A percentile compares a stretch with the other conserved stretches of the same genome.
phyloP scores from a whole-genome alignment of 768 basidiomycete genomes.

The Phanerochaete carnosa region DNA sequence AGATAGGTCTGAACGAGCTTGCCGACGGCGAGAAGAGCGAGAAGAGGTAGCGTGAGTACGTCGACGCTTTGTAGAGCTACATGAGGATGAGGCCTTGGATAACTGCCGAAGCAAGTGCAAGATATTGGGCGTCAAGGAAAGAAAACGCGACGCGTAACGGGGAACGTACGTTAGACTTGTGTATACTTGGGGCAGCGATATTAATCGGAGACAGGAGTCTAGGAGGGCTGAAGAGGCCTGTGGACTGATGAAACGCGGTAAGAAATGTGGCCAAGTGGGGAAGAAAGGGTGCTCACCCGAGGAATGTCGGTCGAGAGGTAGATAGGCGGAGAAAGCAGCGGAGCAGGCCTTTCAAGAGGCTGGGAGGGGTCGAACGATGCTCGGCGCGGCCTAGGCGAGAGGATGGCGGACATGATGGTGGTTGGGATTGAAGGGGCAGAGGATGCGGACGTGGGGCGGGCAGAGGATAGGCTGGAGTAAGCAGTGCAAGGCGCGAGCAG shows the following conservation, averaged over 20 bases:
- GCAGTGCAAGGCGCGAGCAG: not conserved
- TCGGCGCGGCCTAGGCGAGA: slow-evolving; percentile 37
- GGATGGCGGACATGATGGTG: slow-evolving; percentile 38
- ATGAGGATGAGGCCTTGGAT: slow-evolving; percentile 36
- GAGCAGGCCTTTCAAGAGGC: slow-evolving; percentile 6
- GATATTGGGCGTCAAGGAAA: not conserved
- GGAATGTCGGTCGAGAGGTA: slow-evolving; percentile 22
- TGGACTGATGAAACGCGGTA: slow-evolving; percentile 23
- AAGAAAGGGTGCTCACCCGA: slow-evolving; percentile 16
- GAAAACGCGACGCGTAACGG: slow-evolving; percentile 16
- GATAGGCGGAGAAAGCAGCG: slow-evolving; percentile 22
- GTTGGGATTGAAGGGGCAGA: slow-evolving; percentile 4
- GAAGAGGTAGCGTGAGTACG: slow-evolving; percentile 28
- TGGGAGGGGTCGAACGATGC: slow-evolving; percentile 16
- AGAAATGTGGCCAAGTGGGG: slow-evolving; percentile 10
- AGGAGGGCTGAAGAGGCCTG: slow-evolving; percentile 26
- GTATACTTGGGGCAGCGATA: slow-evolving; percentile 27
- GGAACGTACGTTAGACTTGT: slow-evolving; percentile 17
- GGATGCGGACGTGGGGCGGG: slow-evolving; percentile 9
- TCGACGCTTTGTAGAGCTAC: slow-evolving; percentile 36
- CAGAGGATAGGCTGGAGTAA: slow-evolving; percentile 4
- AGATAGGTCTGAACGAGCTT: slow-evolving; percentile 39
- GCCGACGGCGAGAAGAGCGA: slow-evolving; percentile 42
- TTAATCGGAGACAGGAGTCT: slow-evolving; percentile 37
- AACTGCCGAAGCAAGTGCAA: slow-evolving; percentile 24